Evolutionary conservation across 208 protist species (phyloP).

Genomic region (Trypanosoma caninum): DNA sequence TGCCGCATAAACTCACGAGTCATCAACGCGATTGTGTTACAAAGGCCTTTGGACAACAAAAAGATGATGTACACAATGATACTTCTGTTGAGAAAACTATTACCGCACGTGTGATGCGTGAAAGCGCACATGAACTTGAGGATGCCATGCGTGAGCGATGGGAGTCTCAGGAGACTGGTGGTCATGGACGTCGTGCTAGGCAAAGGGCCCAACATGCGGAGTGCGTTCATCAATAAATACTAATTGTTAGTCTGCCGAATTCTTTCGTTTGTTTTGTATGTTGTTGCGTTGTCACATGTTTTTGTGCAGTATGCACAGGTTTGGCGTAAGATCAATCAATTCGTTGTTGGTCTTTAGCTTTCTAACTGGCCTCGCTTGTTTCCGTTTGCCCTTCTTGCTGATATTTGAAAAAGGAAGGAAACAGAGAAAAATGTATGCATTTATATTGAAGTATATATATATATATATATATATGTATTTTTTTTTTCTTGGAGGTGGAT

Average conservation of each 20-base stretch:
- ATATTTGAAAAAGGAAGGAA: not conserved
- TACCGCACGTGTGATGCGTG: slow-evolving; percentile 74
- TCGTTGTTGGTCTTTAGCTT: too few species aligned
- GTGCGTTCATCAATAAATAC: slow-evolving; percentile 65
- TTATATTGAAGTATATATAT: too few species aligned
- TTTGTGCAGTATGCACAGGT: too few species aligned
- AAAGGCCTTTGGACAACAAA: slow-evolving; percentile 64
- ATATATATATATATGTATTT: too few species aligned
- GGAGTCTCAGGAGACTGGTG: slow-evolving; percentile 46
- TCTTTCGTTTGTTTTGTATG: too few species aligned
- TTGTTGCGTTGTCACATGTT: too few species aligned
- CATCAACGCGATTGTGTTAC: slow-evolving; percentile 61
- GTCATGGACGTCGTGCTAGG: slow-evolving; percentile 21
- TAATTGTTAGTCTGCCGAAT: too few species aligned
- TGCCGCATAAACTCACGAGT: slow-evolving; percentile 68
- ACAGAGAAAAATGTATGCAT: not conserved
- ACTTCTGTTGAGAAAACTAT: slow-evolving; percentile 56
- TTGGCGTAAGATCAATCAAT: too few species aligned
- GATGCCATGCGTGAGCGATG: slow-evolving; percentile 71
- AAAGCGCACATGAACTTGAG: slow-evolving; percentile 69
- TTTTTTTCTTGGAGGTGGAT: too few species aligned
- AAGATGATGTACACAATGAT: slow-evolving; percentile 23
- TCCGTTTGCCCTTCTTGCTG: not conserved
- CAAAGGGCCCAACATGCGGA: slow-evolving; percentile 47
- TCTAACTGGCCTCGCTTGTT: too few species aligned